phyloP scores from a whole-genome alignment of 208 protist species.

The Leishmania gerbilli region DNA sequence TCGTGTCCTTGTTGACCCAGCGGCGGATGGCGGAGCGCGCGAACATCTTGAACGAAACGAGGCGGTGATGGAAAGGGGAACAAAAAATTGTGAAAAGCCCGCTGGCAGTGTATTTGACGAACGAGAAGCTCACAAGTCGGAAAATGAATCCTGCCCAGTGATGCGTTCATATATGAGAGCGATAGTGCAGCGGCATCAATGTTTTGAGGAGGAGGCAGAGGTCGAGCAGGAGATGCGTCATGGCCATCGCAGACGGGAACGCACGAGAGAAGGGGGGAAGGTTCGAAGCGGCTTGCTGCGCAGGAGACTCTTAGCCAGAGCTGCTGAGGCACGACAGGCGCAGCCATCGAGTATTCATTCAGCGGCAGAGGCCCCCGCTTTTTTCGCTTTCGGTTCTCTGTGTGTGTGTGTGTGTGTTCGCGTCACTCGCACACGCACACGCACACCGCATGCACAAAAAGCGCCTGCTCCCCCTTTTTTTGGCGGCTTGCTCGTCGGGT shows the following conservation, averaged over 20 bases:
- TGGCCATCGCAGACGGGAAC: background rate
- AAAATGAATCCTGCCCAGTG: background rate
- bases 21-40: conserved; percentile 54
- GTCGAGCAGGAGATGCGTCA: background rate
- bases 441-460: too few relatives aligned
- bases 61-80: background rate
- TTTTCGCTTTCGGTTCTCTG: too few relatives aligned
- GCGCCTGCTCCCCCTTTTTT: too few relatives aligned
- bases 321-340: too few relatives aligned
- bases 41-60: conserved; percentile 47
- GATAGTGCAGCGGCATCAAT: background rate
- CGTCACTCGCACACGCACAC: background rate
- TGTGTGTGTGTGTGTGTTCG: too few relatives aligned
- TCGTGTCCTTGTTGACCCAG: conserved; percentile 96
- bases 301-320: background rate
- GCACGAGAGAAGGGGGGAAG: background rate
- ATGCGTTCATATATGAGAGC: background rate
- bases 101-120: background rate
- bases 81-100: background rate
- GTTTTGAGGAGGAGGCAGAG: background rate
- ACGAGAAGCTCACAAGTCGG: background rate
- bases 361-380: background rate
- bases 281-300: background rate
- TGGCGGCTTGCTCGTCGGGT: background rate
- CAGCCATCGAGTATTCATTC: too few relatives aligned